Evolutionary conservation across 768 basidiomycete genomes (phyloP), one percentile per base, ranked within the genome.

Genomic region (Pulveroboletus ravenelii): DNA sequence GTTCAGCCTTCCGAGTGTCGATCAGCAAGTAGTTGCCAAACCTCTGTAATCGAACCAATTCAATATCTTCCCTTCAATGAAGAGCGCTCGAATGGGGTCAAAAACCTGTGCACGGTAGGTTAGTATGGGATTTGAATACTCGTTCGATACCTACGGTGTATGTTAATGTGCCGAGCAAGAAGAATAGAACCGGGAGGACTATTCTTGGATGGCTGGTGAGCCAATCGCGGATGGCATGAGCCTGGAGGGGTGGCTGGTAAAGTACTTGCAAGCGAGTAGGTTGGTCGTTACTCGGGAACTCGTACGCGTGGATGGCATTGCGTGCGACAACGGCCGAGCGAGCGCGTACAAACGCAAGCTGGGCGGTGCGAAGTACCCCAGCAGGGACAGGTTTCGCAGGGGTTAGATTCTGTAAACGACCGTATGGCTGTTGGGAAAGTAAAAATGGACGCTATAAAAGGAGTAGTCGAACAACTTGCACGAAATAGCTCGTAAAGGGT

Each of bases 81-180:
- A 90, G 51, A 92, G 73, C 3, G 84, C 80, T 25, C 95, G 85
- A 37, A 99, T 79, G 3, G 93, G 93, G 66, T 97, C 93, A 61
- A 97, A 96, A 45, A 97, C 80, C 88, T 95, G 54, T 1, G 8
- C 52, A 46, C 41, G 17, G n/a, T 10, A 25, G 14, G 35, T 60
- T 10, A 17, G n/a, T 18, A 25, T 1, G 6, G 8, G 36, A 40
- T 8, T 15, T 9, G 46, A 18, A 43, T 15, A 31, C 34, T 18
- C n/a, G 50, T 27, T 35, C 23, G 3, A 5, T 48, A 69, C 82
- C 52, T 55, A 91, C 92, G 6, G 89, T 87, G 64, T 95, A 96
- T 18, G 90, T 90, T 34, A 98, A 59, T 3, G 87, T 85, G 10
- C 93, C 95, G n/a, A 98, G 65, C 2, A 98, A 70, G 66, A 97